Conservation (phyloP, 352 stramenopile species). For the Thalassiosira sp. region DNA sequence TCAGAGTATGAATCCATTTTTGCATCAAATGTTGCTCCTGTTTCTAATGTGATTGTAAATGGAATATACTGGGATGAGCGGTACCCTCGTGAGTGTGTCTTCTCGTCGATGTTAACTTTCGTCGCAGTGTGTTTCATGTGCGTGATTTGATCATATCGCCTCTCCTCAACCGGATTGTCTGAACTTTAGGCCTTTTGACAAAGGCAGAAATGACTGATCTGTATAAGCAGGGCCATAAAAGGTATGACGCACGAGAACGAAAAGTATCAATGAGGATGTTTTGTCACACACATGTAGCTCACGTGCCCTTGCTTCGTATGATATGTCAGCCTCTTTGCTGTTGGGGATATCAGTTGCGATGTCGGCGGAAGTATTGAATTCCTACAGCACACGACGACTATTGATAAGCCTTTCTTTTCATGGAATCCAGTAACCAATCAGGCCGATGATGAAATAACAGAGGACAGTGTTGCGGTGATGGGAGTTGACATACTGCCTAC, state of each 20-base stretch:
- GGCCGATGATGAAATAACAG: slow-evolving; percentile 78
- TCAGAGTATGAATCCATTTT: slow-evolving; percentile 90
- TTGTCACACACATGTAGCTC: neutral
- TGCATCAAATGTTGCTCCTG: slow-evolving; percentile 87
- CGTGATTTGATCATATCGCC: neutral
- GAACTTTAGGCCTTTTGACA: slow-evolving; percentile 84
- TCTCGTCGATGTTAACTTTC: neutral
- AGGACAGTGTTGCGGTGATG: slow-evolving; percentile 89
- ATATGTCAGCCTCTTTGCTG: slow-evolving; percentile 84
- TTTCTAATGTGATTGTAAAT: slow-evolving; percentile 92
- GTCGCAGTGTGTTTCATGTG: neutral
- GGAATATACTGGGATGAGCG: slow-evolving; percentile 96
- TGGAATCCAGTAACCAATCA: slow-evolving; percentile 85
- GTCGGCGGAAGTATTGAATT: slow-evolving; percentile 93
- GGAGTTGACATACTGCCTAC: slow-evolving; percentile 94
- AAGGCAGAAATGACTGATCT: slow-evolving; percentile 88
- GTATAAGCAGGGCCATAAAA: slow-evolving; percentile 56
- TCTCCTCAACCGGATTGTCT: neutral
- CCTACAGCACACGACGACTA: slow-evolving; percentile 89
- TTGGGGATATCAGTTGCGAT: slow-evolving; percentile 95
- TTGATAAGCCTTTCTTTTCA: slow-evolving; percentile 92
- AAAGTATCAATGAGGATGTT: slow-evolving; percentile 1
- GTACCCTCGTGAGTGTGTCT: slow-evolving; percentile 77
- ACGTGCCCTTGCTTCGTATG: neutral
- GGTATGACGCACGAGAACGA: slow-evolving; percentile 24